Evolutionary conservation across 306 rosid species (phyloP).

Genomic region (Oxytropis ochrocephala): DNA sequence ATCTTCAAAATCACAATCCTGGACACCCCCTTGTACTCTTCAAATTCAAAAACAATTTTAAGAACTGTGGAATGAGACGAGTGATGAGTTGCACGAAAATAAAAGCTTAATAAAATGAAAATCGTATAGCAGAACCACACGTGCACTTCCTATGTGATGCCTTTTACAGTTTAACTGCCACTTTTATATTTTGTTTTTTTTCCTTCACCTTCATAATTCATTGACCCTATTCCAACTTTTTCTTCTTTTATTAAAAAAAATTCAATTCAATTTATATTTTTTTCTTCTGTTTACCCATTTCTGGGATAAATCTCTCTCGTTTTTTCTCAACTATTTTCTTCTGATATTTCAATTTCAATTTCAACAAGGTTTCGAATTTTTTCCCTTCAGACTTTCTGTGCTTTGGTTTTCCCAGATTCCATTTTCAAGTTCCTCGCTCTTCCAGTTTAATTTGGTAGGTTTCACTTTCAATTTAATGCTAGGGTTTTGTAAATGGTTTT

Average conservation of each 20-base stretch:
- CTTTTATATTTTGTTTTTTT: background rate
- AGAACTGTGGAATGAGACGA: too few species aligned
- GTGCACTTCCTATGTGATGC: background rate
- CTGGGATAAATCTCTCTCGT: conserved; percentile 34
- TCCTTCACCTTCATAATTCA: background rate
- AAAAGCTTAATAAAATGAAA: background rate
- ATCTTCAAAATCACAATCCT: too few species aligned
- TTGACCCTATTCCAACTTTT: background rate
- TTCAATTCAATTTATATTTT: background rate
- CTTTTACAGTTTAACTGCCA: conserved; percentile 18
- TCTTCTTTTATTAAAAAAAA: too few species aligned
- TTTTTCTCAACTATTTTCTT: conserved; percentile 37
- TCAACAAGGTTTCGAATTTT: conserved; percentile 27
- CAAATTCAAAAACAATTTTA: too few species aligned
- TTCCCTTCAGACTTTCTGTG: background rate
- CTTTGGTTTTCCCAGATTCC: conserved; percentile 14
- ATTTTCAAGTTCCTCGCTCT: conserved; percentile 29
- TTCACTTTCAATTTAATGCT: conserved; percentile 20
- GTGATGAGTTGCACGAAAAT: too few species aligned
- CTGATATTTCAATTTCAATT: conserved; percentile 18
- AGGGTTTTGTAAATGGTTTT: conserved; percentile 44
- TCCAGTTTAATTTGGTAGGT: conserved; percentile 16
- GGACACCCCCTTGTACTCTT: too few species aligned
- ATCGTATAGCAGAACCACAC: conserved; percentile 9
- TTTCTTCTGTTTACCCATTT: background rate